Evolutionary conservation across 2,329 filamentous ascomycete genomes (phyloP).

Genomic region (Monosporascus sp.): DNA sequence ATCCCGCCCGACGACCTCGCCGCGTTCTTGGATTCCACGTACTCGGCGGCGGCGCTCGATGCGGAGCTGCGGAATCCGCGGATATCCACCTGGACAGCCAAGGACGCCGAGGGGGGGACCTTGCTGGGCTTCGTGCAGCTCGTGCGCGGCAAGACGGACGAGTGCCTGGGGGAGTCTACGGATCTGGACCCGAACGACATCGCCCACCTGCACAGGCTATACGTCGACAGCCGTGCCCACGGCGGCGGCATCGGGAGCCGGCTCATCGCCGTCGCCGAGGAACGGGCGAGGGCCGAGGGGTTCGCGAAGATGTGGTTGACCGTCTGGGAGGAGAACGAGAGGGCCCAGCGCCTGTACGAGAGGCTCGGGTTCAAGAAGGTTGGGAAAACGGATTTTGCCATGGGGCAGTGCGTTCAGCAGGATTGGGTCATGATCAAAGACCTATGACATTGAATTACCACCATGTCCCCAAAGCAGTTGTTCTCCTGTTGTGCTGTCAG

Average conservation of each 20-base stretch:
- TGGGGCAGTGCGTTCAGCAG: conserved; percentile 16
- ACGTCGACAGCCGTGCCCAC: conserved; percentile 21
- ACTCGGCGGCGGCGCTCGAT: conserved; percentile 14
- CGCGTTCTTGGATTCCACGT: conserved; percentile 15
- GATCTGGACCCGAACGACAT: conserved; percentile 8
- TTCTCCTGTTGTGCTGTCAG: no score
- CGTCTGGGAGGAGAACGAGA: conserved; percentile 22
- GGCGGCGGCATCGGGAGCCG: conserved; percentile 22
- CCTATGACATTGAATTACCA: neutral
- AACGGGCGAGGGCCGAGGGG: conserved; percentile 19
- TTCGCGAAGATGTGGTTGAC: conserved; percentile 22
- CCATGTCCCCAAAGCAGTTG: no score
- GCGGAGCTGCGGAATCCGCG: conserved; percentile 15
- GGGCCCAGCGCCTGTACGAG: conserved; percentile 18
- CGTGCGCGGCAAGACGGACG: conserved; percentile 13
- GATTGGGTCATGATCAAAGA: conserved; percentile 16
- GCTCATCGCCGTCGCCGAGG: conserved; percentile 20
- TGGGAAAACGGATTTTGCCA: conserved; percentile 17
- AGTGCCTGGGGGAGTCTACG: conserved; percentile 12
- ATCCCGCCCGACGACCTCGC: conserved; percentile 19
- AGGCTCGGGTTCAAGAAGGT: conserved; percentile 17
- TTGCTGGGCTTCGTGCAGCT: conserved; percentile 24
- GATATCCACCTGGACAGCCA: conserved; percentile 17
- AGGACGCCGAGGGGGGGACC: conserved; percentile 8
- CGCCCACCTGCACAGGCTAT: conserved; percentile 23